Evolutionary conservation across 2,329 filamentous ascomycete species (phyloP), one percentile per base, ranked within the genome.

Genomic region (Malbranchea zuffiana): DNA sequence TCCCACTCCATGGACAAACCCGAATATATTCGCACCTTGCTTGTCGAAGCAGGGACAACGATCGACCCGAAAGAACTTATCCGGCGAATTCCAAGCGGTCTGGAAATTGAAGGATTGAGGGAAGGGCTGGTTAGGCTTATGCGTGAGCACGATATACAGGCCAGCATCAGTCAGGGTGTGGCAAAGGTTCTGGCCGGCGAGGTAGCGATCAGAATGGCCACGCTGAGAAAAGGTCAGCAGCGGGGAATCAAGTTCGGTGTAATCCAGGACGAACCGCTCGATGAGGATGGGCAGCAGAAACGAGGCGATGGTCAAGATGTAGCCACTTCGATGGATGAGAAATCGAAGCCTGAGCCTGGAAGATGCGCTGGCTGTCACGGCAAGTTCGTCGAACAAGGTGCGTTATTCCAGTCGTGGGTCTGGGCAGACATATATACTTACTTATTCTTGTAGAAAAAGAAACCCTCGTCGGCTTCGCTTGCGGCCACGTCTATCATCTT

Each of bases 1-100:
- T 78, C 88, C 49, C 96, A 96, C 59, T 88, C 82, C 43, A 96
- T 98, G 90, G 86, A 95, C 62, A 94, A 95, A 54, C 90, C 90
- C 1, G 76, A 76, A 26, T 98, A 98, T 62, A 96, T 98, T 47
- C 80, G 84, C 8, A 87, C 83, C 0, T 67, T 98, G 3, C 74
- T 98, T 0, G 85, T 94, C 51, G 85, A 96, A 62, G 88, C 94
- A 1, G 90, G 90, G 23, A 96, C 87, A 1, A 77, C 85, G 1
- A 90, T 98, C 51, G 80, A 96, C 51, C 90, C 90, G 0, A 88
- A 96, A 44, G 82, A 80, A 11, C 74, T 98, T 3, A 84, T 98
- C 4, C 73, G 82, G 10, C 76, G 87, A 4, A 98, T 98, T 18
- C 90, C 90, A 0, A 85, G 92, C 52, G 87, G 90, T 0, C 69